A percentile compares a stretch with the other conserved stretches of the same genome.
Conservation (phyloP, 208 protist genomes). For the Spongospora subterranea region DNA sequence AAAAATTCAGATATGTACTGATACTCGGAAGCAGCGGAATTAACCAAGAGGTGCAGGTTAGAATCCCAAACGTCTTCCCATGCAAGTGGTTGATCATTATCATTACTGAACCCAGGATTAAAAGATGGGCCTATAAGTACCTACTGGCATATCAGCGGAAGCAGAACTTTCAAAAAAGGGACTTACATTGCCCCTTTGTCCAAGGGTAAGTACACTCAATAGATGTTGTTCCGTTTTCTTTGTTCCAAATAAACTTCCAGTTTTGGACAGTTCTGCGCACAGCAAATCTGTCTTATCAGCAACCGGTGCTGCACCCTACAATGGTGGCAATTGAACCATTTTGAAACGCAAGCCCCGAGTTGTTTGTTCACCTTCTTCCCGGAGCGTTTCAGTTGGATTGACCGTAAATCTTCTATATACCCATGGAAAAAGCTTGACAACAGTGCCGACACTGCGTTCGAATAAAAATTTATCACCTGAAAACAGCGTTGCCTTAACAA, state of each 20-base stretch:
- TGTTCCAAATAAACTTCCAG: not conserved
- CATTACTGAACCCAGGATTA: too few species aligned
- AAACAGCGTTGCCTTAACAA: too few species aligned
- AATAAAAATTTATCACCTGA: not conserved
- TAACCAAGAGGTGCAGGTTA: not conserved
- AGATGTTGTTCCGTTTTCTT: not conserved
- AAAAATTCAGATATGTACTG: not conserved
- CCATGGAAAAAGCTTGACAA: not conserved
- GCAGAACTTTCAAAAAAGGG: not conserved
- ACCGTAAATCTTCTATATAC: not conserved
- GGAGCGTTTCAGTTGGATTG: not conserved
- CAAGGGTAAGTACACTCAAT: not conserved
- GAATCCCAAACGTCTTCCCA: not conserved
- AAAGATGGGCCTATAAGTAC: too few species aligned
- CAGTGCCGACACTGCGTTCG: not conserved
- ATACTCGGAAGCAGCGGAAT: not conserved
- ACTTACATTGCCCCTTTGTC: not conserved
- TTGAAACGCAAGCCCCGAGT: not conserved
- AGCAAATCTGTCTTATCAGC: constrained; percentile 4
- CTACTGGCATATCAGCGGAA: too few species aligned
- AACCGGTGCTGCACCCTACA: too few species aligned
- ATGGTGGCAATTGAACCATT: not conserved
- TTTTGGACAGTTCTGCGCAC: not conserved
- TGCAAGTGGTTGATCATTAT: not conserved
- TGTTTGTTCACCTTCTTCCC: not conserved